A percentile compares a stretch with the other conserved stretches of the same genome.
These are phyloP conservation scores for Hippophae rhamnoides DNA, from an alignment of 306 rosid species.

Conservation along the genomic window DNA sequence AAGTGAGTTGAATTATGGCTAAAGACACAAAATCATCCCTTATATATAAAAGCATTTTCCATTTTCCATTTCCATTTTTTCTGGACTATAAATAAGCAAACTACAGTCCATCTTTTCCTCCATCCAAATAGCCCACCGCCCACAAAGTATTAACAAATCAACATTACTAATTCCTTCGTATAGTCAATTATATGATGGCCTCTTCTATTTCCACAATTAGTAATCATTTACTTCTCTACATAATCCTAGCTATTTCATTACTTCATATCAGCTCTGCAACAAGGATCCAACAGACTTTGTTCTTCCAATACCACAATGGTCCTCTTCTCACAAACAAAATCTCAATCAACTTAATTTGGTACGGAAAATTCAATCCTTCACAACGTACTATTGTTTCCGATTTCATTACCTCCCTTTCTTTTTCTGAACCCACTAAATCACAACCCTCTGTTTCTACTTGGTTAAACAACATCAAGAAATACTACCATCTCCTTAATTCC, in stretches of 20 bases:
- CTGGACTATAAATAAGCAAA: not conserved
- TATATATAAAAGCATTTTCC: not conserved
- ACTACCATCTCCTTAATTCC: conserved; percentile 22
- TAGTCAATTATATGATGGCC: conserved; percentile 19
- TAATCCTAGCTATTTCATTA: conserved; percentile 1
- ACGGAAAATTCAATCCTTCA: conserved; percentile 45
- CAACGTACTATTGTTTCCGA: conserved; percentile 40
- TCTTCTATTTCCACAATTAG: not conserved
- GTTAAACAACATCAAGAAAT: conserved; percentile 40
- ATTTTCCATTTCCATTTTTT: not conserved
- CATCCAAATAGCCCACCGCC: not conserved
- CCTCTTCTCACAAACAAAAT: conserved; percentile 53
- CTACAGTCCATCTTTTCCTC: not conserved
- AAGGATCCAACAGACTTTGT: conserved; percentile 15
- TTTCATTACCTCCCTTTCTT: conserved; percentile 42
- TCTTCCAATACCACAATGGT: conserved; percentile 52
- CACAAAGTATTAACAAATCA: not conserved
- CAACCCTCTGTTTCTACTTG: conserved; percentile 50
- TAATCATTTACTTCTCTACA: not conserved
- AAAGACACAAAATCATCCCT: too few species aligned
- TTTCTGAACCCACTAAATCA: conserved; percentile 6
- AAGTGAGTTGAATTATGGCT: too few species aligned
- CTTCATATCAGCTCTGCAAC: conserved; percentile 20
- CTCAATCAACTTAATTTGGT: conserved; percentile 47
- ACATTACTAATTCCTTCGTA: not conserved